Conservation (phyloP, 192 early-diverging fungal species). For the Backusella circina region DNA sequence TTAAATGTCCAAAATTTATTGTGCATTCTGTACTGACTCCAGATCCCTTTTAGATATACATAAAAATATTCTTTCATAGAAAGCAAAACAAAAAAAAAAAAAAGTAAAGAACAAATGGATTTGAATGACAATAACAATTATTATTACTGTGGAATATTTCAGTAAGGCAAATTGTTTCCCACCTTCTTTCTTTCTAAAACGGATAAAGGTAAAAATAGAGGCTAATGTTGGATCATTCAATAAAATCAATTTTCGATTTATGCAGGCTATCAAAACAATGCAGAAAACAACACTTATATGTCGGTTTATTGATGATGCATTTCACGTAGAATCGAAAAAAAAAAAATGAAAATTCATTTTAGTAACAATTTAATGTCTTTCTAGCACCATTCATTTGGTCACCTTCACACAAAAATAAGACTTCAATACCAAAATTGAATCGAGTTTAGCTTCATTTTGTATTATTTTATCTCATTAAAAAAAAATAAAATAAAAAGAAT, state of each 20-base stretch:
- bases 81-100: no score
- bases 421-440: background rate
- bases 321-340: background rate
- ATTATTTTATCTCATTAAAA: no score
- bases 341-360: background rate
- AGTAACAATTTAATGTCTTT: background rate
- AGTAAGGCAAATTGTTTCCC: background rate
- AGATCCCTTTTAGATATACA: no score
- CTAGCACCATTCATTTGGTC: background rate
- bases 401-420: no score
- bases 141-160: background rate
- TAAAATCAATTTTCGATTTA: background rate
- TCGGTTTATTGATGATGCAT: background rate
- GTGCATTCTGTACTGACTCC: no score
- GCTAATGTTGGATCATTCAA: background rate
- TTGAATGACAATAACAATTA: background rate
- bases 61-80: no score
- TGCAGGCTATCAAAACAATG: background rate
- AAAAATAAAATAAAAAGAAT: background rate
- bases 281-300: background rate
- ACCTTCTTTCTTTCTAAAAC: background rate
- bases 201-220: background rate
- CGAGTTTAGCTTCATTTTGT: background rate
- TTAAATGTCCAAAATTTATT: no score
- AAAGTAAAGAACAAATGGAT: background rate